Evolutionary conservation across 2,329 filamentous ascomycete genomes (phyloP).

Genomic region (Fusarium agapanthi): DNA sequence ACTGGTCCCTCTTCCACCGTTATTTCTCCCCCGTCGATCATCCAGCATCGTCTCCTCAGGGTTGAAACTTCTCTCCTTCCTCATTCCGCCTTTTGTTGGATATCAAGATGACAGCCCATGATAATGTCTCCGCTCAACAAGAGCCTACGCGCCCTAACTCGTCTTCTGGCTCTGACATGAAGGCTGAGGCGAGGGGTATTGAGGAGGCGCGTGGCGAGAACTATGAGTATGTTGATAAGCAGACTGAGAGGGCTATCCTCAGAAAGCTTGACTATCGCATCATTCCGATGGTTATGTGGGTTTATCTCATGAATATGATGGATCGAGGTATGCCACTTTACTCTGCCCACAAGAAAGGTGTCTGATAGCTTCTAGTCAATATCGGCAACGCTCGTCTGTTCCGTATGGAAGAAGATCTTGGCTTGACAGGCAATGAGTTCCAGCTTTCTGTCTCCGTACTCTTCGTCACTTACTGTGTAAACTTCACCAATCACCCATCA

Average conservation of each 20-base stretch:
- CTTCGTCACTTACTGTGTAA: conserved; percentile 53
- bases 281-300: conserved; percentile 45
- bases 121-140: conserved; percentile 2
- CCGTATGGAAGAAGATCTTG: conserved; percentile 61
- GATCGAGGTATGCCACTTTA: conserved; percentile 41
- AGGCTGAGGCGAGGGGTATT: conserved; percentile 9
- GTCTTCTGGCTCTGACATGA: conserved; percentile 26
- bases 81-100: too few species aligned
- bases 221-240: conserved; percentile 29
- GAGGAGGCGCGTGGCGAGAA: conserved; percentile 29
- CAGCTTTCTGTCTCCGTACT: conserved; percentile 60
- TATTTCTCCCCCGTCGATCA: neutral
- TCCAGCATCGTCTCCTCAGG: neutral
- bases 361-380: conserved; percentile 61
- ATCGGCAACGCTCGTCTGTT: conserved; percentile 70
- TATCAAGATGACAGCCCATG: conserved; percentile 4
- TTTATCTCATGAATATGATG: conserved; percentile 49
- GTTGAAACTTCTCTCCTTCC: neutral
- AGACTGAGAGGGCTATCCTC: conserved; percentile 31
- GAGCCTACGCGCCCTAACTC: conserved; percentile 20
- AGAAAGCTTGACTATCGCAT: conserved; percentile 46
- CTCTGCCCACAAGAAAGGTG: rapidly evolving
- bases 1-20: neutral
- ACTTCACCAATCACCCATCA: neutral
- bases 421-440: conserved; percentile 64